Conservation (phyloP, 1,284 basidiomycete genomes). For the Irpex rosettiformis region DNA sequence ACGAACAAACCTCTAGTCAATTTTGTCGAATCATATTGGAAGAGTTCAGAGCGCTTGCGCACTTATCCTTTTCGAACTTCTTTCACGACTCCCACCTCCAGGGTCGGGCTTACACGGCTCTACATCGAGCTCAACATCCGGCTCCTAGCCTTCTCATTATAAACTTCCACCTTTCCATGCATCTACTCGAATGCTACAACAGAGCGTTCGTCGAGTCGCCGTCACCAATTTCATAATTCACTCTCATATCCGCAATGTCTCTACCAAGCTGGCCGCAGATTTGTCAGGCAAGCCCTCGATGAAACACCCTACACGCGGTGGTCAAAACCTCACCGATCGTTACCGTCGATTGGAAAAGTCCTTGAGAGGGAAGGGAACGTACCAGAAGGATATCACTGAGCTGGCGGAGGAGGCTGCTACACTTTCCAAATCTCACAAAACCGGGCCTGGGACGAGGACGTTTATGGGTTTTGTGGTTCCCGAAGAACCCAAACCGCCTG, state of each 20-base stretch:
- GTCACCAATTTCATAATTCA: no score
- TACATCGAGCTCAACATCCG: no score
- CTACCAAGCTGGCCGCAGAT: no score
- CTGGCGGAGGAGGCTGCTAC: slow-evolving; percentile 12
- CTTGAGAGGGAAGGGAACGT: slow-evolving; percentile 42
- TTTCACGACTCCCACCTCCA: no score
- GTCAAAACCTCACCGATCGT: slow-evolving; percentile 48
- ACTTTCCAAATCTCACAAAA: slow-evolving; percentile 4
- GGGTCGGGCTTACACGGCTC: no score
- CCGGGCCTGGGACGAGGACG: slow-evolving; percentile 19
- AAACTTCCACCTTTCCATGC: background rate
- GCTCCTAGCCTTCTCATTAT: background rate
- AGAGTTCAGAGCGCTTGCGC: no score
- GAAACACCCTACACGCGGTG: slow-evolving; percentile 31
- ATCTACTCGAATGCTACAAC: background rate
- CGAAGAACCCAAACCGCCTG: slow-evolving; percentile 54
- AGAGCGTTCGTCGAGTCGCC: background rate
- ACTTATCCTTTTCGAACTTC: no score
- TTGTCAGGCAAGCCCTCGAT: background rate
- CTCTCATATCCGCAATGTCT: no score
- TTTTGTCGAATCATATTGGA: no score
- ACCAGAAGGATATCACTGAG: slow-evolving; percentile 31
- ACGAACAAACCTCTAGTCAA: no score
- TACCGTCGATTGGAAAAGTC: slow-evolving; percentile 54
- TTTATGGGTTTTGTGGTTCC: slow-evolving; percentile 61